Conservation (phyloP, 306 rosid species). For the Comarum palustre region DNA sequence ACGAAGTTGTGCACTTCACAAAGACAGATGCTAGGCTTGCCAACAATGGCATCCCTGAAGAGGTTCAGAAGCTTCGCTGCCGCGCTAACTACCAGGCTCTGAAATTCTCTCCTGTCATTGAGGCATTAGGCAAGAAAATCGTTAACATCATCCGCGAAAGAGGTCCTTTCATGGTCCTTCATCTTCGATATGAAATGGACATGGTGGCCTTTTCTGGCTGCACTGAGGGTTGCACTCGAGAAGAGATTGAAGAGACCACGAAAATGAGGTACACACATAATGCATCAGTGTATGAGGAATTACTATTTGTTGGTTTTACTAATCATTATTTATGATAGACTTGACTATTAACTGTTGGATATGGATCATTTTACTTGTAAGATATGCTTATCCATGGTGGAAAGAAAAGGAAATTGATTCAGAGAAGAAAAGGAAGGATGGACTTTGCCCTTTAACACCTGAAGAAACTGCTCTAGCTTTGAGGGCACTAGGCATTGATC, state of each 20-base stretch:
- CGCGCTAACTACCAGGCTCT: constrained; percentile 53
- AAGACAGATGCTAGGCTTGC: constrained; percentile 64
- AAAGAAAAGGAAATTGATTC: constrained; percentile 72
- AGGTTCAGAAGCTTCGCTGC: constrained; percentile 66
- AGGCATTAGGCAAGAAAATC: constrained; percentile 52
- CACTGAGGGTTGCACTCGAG: constrained; percentile 51
- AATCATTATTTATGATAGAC: not conserved
- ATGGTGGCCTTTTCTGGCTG: constrained; percentile 85
- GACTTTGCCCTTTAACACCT: constrained; percentile 76
- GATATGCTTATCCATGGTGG: constrained; percentile 80
- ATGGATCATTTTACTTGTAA: constrained; percentile 1
- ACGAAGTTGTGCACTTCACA: constrained; percentile 60
- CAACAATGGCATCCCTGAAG: constrained; percentile 55
- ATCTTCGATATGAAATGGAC: constrained; percentile 82
- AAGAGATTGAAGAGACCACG: constrained; percentile 62
- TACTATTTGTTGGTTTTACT: not conserved
- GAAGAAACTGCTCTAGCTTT: constrained; percentile 60
- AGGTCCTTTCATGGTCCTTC: constrained; percentile 79
- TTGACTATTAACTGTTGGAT: not conserved
- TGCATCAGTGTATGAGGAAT: not conserved
- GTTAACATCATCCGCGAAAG: constrained; percentile 51
- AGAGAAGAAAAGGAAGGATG: constrained; percentile 50
- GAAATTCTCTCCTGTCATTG: constrained; percentile 59
- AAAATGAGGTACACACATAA: constrained; percentile 50
- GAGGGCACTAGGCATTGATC: constrained; percentile 53